Conservation (phyloP, 2,329 filamentous ascomycete species). For the Fusarium vanettenii region DNA sequence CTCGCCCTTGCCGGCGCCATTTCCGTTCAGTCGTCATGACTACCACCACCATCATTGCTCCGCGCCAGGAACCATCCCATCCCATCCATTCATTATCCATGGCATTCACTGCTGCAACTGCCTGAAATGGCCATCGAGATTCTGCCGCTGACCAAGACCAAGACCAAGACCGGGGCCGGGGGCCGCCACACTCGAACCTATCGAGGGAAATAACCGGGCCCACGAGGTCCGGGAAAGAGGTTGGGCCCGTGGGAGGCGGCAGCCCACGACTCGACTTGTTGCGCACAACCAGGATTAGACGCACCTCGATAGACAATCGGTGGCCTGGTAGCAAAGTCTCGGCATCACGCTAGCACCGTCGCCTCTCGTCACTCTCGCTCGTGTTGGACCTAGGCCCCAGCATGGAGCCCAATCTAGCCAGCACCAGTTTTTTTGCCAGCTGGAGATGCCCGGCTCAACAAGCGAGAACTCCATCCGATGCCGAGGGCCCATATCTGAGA, state of each 20-base stretch:
- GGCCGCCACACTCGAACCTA: neutral
- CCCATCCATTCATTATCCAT: neutral
- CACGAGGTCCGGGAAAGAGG: conserved; percentile 14
- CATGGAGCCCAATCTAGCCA: conserved; percentile 1
- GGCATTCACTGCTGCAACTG: neutral
- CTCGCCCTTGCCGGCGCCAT: conserved; percentile 36
- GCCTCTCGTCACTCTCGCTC: conserved; percentile 20
- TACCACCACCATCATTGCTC: conserved; percentile 39
- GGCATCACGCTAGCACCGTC: conserved; percentile 25
- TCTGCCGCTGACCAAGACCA: neutral
- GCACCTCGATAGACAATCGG: conserved; percentile 24
- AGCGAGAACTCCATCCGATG: conserved; percentile 27
- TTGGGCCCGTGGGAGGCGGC: conserved; percentile 19
- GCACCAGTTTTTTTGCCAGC: conserved; percentile 10
- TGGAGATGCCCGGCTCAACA: conserved; percentile 16
- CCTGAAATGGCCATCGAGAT: conserved; percentile 8
- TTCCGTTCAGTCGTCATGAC: conserved; percentile 36
- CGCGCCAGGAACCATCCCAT: conserved; percentile 10
- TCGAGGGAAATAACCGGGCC: conserved; percentile 9
- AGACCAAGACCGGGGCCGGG: neutral
- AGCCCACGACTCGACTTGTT: conserved; percentile 27
- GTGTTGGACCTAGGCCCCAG: conserved; percentile 3
- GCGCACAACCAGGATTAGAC: conserved; percentile 5
- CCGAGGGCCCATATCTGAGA: conserved; percentile 25
- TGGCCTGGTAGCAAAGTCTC: conserved; percentile 24